phyloP scores from a whole-genome alignment of 1,139 yeast species.

The Hyphopichia fennica region DNA sequence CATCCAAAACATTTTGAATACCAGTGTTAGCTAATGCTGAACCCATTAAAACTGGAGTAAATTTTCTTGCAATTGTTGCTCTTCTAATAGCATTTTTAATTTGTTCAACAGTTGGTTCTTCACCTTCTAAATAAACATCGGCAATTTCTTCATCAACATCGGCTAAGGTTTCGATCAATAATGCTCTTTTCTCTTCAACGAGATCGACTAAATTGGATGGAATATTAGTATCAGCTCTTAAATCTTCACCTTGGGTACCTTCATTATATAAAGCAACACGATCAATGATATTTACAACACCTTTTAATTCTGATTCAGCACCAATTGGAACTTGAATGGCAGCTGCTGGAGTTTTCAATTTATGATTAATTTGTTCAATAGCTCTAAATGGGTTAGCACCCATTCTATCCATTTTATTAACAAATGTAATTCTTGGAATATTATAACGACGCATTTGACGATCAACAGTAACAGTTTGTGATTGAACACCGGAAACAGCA shows the following conservation, averaged over 20 bases:
- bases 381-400: constrained; percentile 97
- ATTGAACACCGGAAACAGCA: constrained; percentile 97
- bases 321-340: constrained; percentile 98
- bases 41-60: constrained; percentile 99
- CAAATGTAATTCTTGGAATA: constrained; percentile 93
- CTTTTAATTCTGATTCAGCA: constrained; percentile 77
- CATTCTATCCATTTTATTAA: constrained; percentile 98
- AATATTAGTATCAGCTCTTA: constrained; percentile 57
- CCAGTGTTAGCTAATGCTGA: constrained; percentile 96
- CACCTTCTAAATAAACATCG: constrained; percentile 86
- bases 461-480: constrained; percentile 97
- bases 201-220: constrained; percentile 75
- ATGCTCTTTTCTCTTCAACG: constrained; percentile 80
- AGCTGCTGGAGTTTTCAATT: constrained; percentile 92
- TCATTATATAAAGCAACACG: constrained; percentile 86
- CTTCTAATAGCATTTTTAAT: constrained; percentile 88
- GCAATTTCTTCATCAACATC: constrained; percentile 98
- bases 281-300: constrained; percentile 89
- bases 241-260: constrained; percentile 86
- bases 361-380: constrained; percentile 83
- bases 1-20: constrained; percentile 91
- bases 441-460: constrained; percentile 98
- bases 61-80: constrained; percentile 93
- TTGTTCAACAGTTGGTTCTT: constrained; percentile 80
- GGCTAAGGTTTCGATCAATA: constrained; percentile 89